phyloP scores from a whole-genome alignment of 306 rosid genomes.

The Pterocarpus macrocarpus region DNA sequence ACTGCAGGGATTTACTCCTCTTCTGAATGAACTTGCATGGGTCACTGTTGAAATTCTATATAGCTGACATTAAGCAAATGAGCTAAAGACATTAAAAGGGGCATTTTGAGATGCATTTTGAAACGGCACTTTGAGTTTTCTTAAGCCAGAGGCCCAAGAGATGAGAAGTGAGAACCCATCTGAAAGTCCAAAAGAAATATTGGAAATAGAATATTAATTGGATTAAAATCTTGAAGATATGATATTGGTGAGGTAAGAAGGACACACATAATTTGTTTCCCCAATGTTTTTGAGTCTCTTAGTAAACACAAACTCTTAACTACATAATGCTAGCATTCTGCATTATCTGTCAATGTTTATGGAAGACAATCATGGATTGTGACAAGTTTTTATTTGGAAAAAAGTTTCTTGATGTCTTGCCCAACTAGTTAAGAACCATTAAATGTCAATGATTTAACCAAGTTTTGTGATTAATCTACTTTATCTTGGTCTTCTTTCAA shows the following conservation, averaged over 20 bases:
- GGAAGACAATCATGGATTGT: not conserved
- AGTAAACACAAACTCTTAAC: no score
- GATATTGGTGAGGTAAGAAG: not conserved
- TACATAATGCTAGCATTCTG: not conserved
- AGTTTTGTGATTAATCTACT: not conserved
- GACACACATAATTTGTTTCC: no score
- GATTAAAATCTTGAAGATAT: slow-evolving; percentile 13
- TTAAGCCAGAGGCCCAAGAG: not conserved
- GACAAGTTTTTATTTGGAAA: not conserved
- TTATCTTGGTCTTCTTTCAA: not conserved
- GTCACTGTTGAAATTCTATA: slow-evolving; percentile 22
- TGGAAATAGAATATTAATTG: not conserved
- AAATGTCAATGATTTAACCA: not conserved
- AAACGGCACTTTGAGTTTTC: slow-evolving; percentile 7
- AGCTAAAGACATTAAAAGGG: slow-evolving; percentile 16
- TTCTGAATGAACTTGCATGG: slow-evolving; percentile 37
- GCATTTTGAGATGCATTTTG: slow-evolving; percentile 18
- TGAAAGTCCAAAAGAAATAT: not conserved
- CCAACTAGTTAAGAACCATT: not conserved
- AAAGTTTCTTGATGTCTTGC: not conserved
- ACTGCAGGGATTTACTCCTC: slow-evolving; percentile 19
- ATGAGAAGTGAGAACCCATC: slow-evolving; percentile 26
- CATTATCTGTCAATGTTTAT: not conserved
- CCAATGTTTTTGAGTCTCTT: no score
- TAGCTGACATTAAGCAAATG: slow-evolving; percentile 41